phyloP scores from a whole-genome alignment of 768 basidiomycete genomes.

The Naganishia vaughanmartiniae region DNA sequence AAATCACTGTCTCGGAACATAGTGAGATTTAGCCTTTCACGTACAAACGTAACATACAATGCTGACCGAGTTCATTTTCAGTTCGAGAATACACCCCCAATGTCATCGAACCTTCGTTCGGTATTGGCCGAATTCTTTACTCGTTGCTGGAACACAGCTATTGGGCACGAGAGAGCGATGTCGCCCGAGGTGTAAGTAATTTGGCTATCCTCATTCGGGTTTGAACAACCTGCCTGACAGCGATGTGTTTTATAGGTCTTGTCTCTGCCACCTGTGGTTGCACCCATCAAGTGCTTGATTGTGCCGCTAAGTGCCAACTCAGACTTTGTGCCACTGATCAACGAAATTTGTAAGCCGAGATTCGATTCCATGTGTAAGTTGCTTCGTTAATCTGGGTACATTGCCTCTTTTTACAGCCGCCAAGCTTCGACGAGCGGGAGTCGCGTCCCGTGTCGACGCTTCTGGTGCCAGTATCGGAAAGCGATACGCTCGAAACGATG shows the following conservation, averaged over 20 bases:
- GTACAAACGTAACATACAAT: not conserved
- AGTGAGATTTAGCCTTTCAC: slow-evolving; percentile 53
- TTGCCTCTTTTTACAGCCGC: slow-evolving; percentile 61
- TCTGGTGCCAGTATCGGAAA: slow-evolving; percentile 92
- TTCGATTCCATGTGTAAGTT: not conserved
- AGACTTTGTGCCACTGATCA: slow-evolving; percentile 76
- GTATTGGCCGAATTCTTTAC: slow-evolving; percentile 92
- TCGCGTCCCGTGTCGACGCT: slow-evolving; percentile 92
- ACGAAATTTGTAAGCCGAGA: slow-evolving; percentile 79
- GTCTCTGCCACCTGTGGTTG: slow-evolving; percentile 81
- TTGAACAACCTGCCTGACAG: not conserved
- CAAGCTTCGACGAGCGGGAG: slow-evolving; percentile 80
- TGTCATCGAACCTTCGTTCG: slow-evolving; percentile 98
- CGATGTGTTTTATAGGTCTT: slow-evolving; percentile 62
- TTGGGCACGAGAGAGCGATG: slow-evolving; percentile 89
- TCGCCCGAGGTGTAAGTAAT: slow-evolving; percentile 74
- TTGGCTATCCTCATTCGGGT: slow-evolving; percentile 33
- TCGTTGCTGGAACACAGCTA: slow-evolving; percentile 89
- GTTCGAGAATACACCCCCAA: slow-evolving; percentile 95
- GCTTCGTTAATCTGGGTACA: not conserved
- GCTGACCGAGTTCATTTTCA: slow-evolving; percentile 49
- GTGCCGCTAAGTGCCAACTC: slow-evolving; percentile 85
- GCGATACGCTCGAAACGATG: slow-evolving; percentile 96
- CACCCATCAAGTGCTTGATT: slow-evolving; percentile 94
- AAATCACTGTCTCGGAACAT: slow-evolving; percentile 81